Evolutionary conservation across 2,329 filamentous ascomycete genomes (phyloP), one percentile per base, ranked within the genome.

Genomic region (Neonectria sp.): DNA sequence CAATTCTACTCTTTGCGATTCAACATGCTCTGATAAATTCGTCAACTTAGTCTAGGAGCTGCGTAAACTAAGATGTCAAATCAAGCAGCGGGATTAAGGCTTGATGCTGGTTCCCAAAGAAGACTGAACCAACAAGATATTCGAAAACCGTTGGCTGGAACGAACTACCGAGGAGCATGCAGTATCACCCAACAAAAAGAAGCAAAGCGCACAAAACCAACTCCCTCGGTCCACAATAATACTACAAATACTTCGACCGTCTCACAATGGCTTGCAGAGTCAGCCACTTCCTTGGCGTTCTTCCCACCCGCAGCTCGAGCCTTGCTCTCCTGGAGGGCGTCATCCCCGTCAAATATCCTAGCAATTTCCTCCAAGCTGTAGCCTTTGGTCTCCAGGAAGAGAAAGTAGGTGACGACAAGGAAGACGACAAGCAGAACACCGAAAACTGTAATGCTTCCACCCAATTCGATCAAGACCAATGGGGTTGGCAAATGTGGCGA

Each of bases 361-460:
- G 74, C 70, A 40, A 74, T 73, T 51, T 75, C 74, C 46, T 76
- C 74, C 24, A 76, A 56, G 31, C 64, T 71, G 31, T 73, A 71
- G 55, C 61, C 79, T 68, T 71, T 80, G 65, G 79, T 82, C 70
- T 82, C 80, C 2, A 73, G 72, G 63, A 75, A 80, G 52, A 73
- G 71, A 33, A 76, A 71, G 37, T 68, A 76, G 0, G 70, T 71
- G 17, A 75, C 59, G 12, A 59, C 51, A 8, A 76, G 65, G 55
- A 76, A 71, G 11, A 74, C 43, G 8, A 68, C 67, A 5, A 77
- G 46, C 21, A 75, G 45, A 13, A 68, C 67, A 25, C 78, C 75
- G 60, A 80, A 84, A 11, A 83, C 77, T 77, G 63, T 82, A 84
- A 46, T 83, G 84, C 49, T 76, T 81, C 82, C 82, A 84, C 2